phyloP scores from a whole-genome alignment of 2,329 filamentous ascomycete species.

The Calonectria leucothoes region DNA sequence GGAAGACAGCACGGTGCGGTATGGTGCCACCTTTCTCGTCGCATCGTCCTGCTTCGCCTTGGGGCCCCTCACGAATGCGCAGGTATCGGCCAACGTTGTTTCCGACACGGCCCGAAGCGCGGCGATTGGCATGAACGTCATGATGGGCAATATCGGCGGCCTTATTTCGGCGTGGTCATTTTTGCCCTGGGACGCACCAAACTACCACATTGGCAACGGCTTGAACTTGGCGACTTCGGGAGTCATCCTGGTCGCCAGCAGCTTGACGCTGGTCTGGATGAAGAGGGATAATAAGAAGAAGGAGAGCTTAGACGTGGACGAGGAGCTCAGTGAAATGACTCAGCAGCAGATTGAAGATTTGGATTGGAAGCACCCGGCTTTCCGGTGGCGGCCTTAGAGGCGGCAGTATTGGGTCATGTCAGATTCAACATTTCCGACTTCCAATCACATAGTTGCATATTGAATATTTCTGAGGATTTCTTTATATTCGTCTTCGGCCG shows the following conservation, averaged over 20 bases:
- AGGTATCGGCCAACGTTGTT: constrained; percentile 1
- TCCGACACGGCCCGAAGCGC: neutral
- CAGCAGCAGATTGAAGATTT: neutral
- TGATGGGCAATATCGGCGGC: neutral
- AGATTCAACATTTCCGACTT: no score
- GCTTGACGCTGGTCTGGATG: neutral
- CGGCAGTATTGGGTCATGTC: neutral
- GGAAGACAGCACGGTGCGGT: neutral
- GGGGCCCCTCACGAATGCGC: neutral
- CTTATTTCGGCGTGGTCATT: neutral
- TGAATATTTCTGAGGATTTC: neutral
- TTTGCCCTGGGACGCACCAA: neutral
- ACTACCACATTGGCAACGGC: neutral
- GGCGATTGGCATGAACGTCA: neutral
- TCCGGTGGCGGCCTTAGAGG: neutral
- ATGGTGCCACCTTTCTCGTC: neutral
- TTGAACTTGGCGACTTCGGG: neutral
- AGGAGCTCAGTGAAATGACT: neutral
- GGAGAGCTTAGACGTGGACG: neutral
- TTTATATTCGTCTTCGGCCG: neutral
- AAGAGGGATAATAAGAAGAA: neutral
- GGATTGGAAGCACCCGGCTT: constrained; percentile 1
- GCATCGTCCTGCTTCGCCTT: neutral
- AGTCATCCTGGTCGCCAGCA: neutral
- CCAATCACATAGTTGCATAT: neutral